Conservation (phyloP, 2,329 filamentous ascomycete genomes). For the Fusarium sp. region DNA sequence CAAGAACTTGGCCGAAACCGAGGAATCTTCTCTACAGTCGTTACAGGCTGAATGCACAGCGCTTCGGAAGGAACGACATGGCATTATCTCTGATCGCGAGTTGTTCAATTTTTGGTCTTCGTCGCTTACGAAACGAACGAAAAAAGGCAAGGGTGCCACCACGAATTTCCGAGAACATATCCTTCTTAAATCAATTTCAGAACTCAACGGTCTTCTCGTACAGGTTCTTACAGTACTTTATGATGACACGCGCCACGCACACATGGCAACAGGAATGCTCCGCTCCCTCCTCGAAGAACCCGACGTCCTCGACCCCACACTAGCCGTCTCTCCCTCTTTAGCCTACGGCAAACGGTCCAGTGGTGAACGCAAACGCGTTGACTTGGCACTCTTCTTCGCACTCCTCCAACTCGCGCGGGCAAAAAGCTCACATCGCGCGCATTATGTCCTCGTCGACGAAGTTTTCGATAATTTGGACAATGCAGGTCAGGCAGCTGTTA, state of each 20-base stretch:
- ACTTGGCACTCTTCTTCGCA: constrained; percentile 40
- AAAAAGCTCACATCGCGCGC: constrained; percentile 31
- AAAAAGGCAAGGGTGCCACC: not conserved
- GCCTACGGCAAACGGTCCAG: constrained; percentile 34
- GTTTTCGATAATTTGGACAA: constrained; percentile 38
- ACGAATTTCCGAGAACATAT: constrained; percentile 34
- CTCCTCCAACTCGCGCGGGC: constrained; percentile 27
- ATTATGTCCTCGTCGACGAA: constrained; percentile 39
- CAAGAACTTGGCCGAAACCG: not conserved
- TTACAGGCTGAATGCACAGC: not conserved
- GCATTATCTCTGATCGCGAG: constrained; percentile 25
- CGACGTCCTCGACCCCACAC: constrained; percentile 13
- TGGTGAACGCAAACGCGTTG: constrained; percentile 38
- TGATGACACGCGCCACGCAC: constrained; percentile 26
- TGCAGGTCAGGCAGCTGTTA: constrained; percentile 30
- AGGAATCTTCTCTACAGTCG: not conserved
- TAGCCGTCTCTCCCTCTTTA: constrained; percentile 23
- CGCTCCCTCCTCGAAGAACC: constrained; percentile 25
- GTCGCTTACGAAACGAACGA: constrained; percentile 16
- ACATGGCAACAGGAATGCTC: constrained; percentile 34
- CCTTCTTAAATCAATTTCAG: constrained; percentile 25
- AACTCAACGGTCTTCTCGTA: constrained; percentile 30
- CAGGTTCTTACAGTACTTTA: constrained; percentile 29
- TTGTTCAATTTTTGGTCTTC: constrained; percentile 38
- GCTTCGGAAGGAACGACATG: not conserved